Percentiles rank a stretch among this genome's conserved stretches.
phyloP scores from a whole-genome alignment of 2,329 filamentous ascomycete species.

The Exophiala sp. region DNA sequence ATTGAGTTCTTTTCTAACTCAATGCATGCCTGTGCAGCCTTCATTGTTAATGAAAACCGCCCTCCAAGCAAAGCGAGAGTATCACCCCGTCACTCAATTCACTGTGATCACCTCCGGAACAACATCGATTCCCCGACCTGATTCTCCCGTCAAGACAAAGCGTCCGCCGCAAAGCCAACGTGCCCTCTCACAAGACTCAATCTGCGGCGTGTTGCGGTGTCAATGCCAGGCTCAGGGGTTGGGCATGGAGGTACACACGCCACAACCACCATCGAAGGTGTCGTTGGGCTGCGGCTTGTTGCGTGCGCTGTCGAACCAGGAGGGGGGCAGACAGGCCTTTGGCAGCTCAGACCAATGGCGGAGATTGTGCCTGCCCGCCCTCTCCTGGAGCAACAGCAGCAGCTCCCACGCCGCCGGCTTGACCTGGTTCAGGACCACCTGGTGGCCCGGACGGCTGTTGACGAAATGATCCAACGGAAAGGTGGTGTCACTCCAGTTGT shows the following conservation, averaged over 20 bases:
- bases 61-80: too few species aligned
- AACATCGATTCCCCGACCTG: too few species aligned
- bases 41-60: too few species aligned
- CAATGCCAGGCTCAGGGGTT: neutral
- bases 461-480: constrained; percentile 5
- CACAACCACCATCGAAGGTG: constrained; percentile 8
- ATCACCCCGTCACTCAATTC: too few species aligned
- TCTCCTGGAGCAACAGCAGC: constrained; percentile 9
- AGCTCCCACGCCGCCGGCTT: constrained; percentile 1
- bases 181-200: too few species aligned
- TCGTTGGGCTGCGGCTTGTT: constrained; percentile 2
- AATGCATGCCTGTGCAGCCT: too few species aligned
- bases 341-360: constrained; percentile 8
- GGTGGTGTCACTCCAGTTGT: neutral
- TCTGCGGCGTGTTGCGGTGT: too few species aligned
- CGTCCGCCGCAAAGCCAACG: too few species aligned
- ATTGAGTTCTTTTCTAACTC: neutral
- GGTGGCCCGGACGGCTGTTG: neutral
- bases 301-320: constrained; percentile 7
- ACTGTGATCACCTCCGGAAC: too few species aligned
- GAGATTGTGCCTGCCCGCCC: constrained; percentile 4
- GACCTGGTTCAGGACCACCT: neutral
- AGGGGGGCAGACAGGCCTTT: constrained; percentile 2
- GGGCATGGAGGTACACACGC: constrained; percentile 3
- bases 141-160: too few species aligned